Base-by-base conservation (phyloP, 306 rosid genomes). In the Purshia tridentata region DNA sequence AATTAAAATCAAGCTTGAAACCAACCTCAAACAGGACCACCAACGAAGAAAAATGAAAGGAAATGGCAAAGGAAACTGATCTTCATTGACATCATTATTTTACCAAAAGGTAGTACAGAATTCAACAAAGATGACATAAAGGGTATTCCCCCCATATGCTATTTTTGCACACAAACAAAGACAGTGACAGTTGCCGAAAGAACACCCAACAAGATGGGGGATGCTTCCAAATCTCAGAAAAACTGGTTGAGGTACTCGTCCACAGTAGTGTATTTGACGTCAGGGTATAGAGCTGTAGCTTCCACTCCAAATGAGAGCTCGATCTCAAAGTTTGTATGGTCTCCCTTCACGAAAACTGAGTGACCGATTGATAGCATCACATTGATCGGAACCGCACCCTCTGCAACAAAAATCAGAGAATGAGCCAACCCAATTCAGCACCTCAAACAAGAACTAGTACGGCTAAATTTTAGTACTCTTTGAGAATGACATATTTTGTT, bases 271-370 rank as follows among this genome's bases (percentile, higher is more conserved):
- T 80, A 86, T 19, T 88, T 82, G 20, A 88, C 88, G 74, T 88
- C 90, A 23, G 97, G 86, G 15, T 88, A 90, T 5, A 86, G 86
- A 52, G 65, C 80, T 14, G 83, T 59, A 76, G 94, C 94, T 78
- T 88, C 94, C 12, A 85, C 85, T 23, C 92, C 94, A 65, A 88
- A 75, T 4, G 87, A 80, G 11, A 89, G 78, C 40, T 88, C 90
- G 10, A 91, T 67, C 65, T 85, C 89, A 51, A 78, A 88, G 84
- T 82, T 91, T 0, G 86, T 85, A 8, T 91, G 82, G 55, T 80
- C 82, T 55, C 87, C 90, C 59, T 78, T 83, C 68, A 88, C 83
- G 16, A 83, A 86, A 15, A 80, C 84, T 6, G 86, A 62, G 77
- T 88, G 88, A 12, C 69, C 39, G 41, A 86, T 73, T 2, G 93